Evolutionary conservation across 495 filamentous ascomycete species (phyloP).

Genomic region (Penicillium roqueforti): DNA sequence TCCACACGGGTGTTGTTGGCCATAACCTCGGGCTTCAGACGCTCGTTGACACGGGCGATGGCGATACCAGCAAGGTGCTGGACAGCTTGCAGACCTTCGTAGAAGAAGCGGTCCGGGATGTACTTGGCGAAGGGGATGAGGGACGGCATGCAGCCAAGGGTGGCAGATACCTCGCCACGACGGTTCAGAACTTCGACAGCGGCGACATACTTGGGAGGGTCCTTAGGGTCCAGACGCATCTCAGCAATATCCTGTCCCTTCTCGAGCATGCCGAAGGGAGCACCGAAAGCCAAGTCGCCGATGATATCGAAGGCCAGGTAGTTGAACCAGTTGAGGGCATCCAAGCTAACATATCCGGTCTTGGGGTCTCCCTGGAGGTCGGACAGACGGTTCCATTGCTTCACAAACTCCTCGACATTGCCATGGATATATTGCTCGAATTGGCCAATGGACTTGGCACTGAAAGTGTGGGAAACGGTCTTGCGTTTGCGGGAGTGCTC

Average conservation of each 20-base stretch:
- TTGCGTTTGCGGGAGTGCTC: constrained; percentile 91
- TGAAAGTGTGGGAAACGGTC: constrained; percentile 83
- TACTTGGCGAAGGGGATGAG: constrained; percentile 50
- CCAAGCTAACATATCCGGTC: constrained; percentile 57
- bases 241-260: constrained; percentile 57
- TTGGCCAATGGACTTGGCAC: constrained; percentile 71
- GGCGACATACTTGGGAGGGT: constrained; percentile 43
- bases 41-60: constrained; percentile 70
- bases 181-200: constrained; percentile 54
- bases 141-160: constrained; percentile 44
- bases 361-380: constrained; percentile 41
- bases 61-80: constrained; percentile 59
- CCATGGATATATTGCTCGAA: constrained; percentile 86
- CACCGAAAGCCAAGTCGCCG: constrained; percentile 55
- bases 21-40: constrained; percentile 60
- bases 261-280: constrained; percentile 52
- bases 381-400: constrained; percentile 62
- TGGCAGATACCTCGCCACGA: constrained; percentile 50
- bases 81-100: constrained; percentile 45
- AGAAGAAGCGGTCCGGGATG: constrained; percentile 51
- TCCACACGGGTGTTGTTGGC: constrained; percentile 62
- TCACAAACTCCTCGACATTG: constrained; percentile 72
- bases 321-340: constrained; percentile 90
- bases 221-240: constrained; percentile 47
- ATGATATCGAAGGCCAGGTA: constrained; percentile 93